A percentile compares a stretch with the other conserved stretches of the same genome.
Conservation (phyloP, 2,329 filamentous ascomycete genomes). For the Fusarium mexicanum region DNA sequence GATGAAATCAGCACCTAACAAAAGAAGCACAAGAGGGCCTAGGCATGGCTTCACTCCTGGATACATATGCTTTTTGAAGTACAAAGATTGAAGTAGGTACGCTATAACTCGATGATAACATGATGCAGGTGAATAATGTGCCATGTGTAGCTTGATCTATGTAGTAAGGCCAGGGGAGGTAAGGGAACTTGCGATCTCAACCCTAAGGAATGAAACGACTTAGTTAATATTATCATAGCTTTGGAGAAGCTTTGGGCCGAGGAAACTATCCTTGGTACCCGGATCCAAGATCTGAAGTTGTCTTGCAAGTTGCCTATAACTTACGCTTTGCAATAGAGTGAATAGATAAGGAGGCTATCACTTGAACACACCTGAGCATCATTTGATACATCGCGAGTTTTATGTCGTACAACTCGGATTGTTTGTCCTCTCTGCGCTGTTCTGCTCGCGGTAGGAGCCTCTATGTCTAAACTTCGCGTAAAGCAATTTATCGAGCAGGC, state of each 20-base stretch:
- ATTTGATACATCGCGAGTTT: not conserved
- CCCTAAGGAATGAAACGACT: not conserved
- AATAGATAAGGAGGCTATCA: not conserved
- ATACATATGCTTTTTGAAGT: not conserved
- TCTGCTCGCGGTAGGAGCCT: not conserved
- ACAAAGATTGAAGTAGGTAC: not conserved
- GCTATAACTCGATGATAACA: not conserved
- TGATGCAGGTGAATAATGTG: not conserved
- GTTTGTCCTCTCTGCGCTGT: not conserved
- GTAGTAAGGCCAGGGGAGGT: not conserved
- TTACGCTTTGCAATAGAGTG: not conserved
- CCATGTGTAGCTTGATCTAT: not conserved
- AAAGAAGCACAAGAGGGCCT: not conserved
- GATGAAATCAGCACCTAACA: not conserved
- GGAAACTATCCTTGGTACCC: not conserved
- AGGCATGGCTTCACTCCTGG: not conserved
- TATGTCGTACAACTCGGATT: not conserved
- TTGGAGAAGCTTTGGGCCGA: not conserved
- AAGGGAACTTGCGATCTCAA: not conserved
- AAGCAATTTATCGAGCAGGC: not conserved
- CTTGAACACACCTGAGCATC: not conserved
- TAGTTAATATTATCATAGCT: not conserved
- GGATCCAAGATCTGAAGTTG: not conserved
- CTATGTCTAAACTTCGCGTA: not conserved
- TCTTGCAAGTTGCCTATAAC: not conserved